A percentile compares a stretch with the other conserved stretches of the same genome.
phyloP scores from a whole-genome alignment of 192 early-diverging fungal species.

The Backusella circina region DNA sequence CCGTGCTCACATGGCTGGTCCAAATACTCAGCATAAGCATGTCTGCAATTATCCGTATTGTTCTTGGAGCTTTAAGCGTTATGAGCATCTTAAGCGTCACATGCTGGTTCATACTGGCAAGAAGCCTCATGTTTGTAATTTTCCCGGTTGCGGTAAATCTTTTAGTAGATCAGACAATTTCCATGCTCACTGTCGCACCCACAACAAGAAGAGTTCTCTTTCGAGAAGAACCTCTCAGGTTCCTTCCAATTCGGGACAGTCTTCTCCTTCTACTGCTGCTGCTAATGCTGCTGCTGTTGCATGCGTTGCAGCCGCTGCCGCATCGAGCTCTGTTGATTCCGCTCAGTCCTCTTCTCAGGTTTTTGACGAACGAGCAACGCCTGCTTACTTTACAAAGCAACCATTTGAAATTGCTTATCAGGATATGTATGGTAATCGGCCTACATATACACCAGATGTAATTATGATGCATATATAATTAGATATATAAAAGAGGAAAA shows the following conservation, averaged over 20 bases:
- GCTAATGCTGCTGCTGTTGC: not conserved
- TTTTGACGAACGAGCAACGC: not conserved
- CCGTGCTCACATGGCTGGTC: conserved; percentile 11
- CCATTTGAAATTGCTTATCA: conserved; percentile 13
- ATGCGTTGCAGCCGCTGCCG: not conserved
- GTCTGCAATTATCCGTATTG: conserved; percentile 43
- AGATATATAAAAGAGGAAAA: not conserved
- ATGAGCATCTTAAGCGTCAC: conserved; percentile 79
- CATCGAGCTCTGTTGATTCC: conserved; percentile 3
- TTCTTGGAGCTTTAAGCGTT: conserved; percentile 70
- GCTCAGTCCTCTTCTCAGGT: not conserved
- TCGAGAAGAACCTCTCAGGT: conserved; percentile 6
- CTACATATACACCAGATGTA: conserved; percentile 13
- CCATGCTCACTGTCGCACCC: conserved; percentile 69
- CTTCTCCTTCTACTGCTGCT: conserved; percentile 1
- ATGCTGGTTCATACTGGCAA: conserved; percentile 77
- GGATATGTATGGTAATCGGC: conserved; percentile 17
- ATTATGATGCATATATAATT: not conserved
- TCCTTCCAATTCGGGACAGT: conserved; percentile 15
- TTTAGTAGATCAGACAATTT: conserved; percentile 81
- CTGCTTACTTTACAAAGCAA: not conserved
- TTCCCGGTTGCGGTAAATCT: conserved; percentile 71
- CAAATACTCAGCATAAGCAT: conserved; percentile 35
- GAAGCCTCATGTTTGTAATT: conserved; percentile 63
- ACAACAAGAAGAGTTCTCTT: conserved; percentile 59